These are phyloP conservation scores for Trichoderma atrobrunneum DNA, from an alignment of 2,329 filamentous ascomycete genomes.

Conservation along the genomic window DNA sequence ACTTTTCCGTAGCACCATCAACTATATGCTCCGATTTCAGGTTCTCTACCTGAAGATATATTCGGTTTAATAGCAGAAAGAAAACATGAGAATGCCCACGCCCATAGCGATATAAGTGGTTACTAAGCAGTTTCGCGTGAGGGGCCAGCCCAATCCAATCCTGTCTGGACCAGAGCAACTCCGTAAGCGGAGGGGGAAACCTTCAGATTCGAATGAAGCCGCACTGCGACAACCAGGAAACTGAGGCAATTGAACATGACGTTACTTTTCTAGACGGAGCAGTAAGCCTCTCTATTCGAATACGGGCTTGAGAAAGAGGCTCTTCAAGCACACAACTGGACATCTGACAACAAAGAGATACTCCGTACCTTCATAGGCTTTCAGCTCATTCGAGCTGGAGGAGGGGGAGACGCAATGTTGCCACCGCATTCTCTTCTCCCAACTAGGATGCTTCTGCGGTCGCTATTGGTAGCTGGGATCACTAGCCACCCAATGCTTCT, in stretches of 20 bases:
- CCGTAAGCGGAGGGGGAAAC: background rate
- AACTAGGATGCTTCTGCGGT: background rate
- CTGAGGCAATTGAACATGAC: background rate
- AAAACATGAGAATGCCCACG: background rate
- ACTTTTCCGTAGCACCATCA: background rate
- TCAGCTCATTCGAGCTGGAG: background rate
- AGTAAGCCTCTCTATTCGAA: background rate
- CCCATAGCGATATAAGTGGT: background rate
- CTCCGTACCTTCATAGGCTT: background rate
- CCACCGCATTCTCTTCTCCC: constrained; percentile 14
- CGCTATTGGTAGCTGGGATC: background rate
- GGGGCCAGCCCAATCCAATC: background rate
- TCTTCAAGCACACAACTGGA: background rate
- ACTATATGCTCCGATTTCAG: background rate
- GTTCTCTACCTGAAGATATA: background rate
- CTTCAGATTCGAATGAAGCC: background rate
- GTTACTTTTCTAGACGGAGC: background rate
- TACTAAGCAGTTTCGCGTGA: background rate
- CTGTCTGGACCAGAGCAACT: background rate
- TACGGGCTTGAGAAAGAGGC: background rate
- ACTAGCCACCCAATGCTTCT: constrained; percentile 7
- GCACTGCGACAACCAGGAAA: background rate
- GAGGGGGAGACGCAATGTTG: background rate
- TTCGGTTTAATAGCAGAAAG: background rate
- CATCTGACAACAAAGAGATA: background rate